Percentiles rank a stretch among this genome's conserved stretches.
Conservation (phyloP, 2,329 filamentous ascomycete genomes). For the Cordyceps farinosa region DNA sequence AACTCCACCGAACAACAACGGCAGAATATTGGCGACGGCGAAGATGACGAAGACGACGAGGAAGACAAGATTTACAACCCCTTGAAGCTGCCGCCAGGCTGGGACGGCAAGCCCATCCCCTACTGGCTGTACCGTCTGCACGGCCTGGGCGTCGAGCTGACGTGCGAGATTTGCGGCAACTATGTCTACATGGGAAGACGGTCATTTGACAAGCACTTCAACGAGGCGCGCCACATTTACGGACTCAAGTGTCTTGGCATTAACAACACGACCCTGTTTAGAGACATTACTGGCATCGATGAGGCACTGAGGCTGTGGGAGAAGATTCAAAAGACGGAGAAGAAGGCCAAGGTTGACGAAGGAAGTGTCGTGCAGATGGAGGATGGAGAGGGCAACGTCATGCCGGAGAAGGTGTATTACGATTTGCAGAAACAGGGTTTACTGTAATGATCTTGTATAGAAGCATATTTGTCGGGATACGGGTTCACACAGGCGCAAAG, state of each 20-base stretch:
- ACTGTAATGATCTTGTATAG: conserved; percentile 46
- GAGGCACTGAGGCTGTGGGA: conserved; percentile 88
- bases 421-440: conserved; percentile 92
- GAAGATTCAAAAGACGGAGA: conserved; percentile 84
- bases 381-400: conserved; percentile 94
- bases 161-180: conserved; percentile 96
- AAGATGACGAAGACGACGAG: conserved; percentile 69
- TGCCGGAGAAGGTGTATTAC: conserved; percentile 97
- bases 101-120: conserved; percentile 98
- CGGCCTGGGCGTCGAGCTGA: conserved; percentile 88
- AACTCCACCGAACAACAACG: conserved; percentile 34
- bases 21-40: conserved; percentile 48
- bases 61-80: conserved; percentile 96
- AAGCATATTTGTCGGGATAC: conserved; percentile 6
- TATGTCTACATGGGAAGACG: conserved; percentile 98
- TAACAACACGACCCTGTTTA: conserved; percentile 83
- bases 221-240: conserved; percentile 87
- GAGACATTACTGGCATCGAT: conserved; percentile 89
- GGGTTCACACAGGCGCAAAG: conserved; percentile 13
- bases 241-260: conserved; percentile 92
- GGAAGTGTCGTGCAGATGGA: conserved; percentile 97
- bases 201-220: conserved; percentile 98
- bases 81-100: conserved; percentile 88
- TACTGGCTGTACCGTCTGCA: conserved; percentile 99
- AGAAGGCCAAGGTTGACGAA: conserved; percentile 69